Evolutionary conservation across 2,329 filamentous ascomycete genomes (phyloP), one percentile per base, ranked within the genome.

Genomic region (Westerdykella sp.): DNA sequence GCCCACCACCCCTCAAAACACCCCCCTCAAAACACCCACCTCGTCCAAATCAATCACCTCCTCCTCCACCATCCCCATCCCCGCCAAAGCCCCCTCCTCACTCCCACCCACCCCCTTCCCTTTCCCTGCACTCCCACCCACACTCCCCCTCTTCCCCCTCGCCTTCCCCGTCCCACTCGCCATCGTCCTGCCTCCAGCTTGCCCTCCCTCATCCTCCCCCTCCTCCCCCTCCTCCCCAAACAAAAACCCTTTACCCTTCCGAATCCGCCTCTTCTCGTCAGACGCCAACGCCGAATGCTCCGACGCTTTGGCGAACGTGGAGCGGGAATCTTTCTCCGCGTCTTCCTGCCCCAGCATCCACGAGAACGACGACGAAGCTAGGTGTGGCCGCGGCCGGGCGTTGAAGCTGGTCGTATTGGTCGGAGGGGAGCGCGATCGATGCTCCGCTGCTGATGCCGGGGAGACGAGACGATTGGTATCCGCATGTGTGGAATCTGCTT

Each of bases 281-380:
- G 62, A 57, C 7, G 62, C 55, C 42, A 65, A 63, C 0, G 60
- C 58, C 0, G 57, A 59, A 34, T 65, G 65, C 22, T 60, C 61
- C 2, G 60, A 48, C 11, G 61, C 35, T 4, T 39, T 43, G 6
- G 41, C 41, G 16, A 43, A 43, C n/a, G 41, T 7, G 25, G 25
- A 3, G 4, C 9, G 25, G 4, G 25, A 28, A 12, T 28, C 11
- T 7, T 7, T 28, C 7, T 35, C 31, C 40, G 15, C 22, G 38
- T 44, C 37, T 4, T 65, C 65, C 31, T 65, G 59, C 13, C 62
- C 63, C 4, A 89, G 72, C 84, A 89, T 89, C 83, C 83, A 88
- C 1, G 84, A 82, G 62, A 87, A 89, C 4, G 82, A 84, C 6
- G 85, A 87, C 51, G 86, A 83, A 1, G 83, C 83, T 28, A 88